A percentile compares a stretch with the other conserved stretches of the same genome.
These are phyloP conservation scores for Wickerhamomyces pijperi DNA, from an alignment of 805 yeast genomes.

Conservation along the genomic window DNA sequence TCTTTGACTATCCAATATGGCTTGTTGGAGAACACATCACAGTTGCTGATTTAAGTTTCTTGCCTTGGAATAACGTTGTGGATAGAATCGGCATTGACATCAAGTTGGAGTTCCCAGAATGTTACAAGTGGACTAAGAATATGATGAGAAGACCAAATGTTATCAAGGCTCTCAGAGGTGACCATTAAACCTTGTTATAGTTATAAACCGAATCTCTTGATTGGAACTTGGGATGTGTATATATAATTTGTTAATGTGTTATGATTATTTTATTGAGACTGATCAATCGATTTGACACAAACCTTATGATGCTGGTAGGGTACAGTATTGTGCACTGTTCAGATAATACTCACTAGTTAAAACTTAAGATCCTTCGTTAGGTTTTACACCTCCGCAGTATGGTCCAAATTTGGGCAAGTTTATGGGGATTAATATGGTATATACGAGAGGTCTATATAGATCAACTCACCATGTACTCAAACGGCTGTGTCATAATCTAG, in stretches of 20 bases:
- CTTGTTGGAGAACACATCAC: constrained; percentile 77
- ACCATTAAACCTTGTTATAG: constrained; percentile 17
- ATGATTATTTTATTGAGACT: not conserved
- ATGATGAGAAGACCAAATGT: constrained; percentile 96
- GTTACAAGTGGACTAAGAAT: constrained; percentile 87
- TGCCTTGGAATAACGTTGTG: constrained; percentile 95
- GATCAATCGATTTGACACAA: not conserved
- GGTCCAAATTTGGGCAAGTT: too few relatives aligned
- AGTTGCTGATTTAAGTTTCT: constrained; percentile 85
- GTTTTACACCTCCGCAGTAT: too few relatives aligned
- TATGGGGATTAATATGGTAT: too few relatives aligned
- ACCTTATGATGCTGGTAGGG: not conserved
- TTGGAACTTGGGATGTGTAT: not conserved
- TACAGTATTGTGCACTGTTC: too few relatives aligned
- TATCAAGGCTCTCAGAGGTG: constrained; percentile 73
- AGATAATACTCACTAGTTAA: too few relatives aligned
- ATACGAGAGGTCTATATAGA: too few relatives aligned
- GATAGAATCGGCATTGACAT: constrained; percentile 85
- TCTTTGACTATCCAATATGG: constrained; percentile 93
- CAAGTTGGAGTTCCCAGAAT: constrained; percentile 85
- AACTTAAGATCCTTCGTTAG: too few relatives aligned
- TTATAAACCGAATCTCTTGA: not conserved
- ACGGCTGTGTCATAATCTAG: too few relatives aligned
- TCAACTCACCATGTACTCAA: too few relatives aligned
- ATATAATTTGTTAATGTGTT: not conserved